Evolutionary conservation across 2,329 filamentous ascomycete species (phyloP).

Genomic region (Cladosporium sp.): DNA sequence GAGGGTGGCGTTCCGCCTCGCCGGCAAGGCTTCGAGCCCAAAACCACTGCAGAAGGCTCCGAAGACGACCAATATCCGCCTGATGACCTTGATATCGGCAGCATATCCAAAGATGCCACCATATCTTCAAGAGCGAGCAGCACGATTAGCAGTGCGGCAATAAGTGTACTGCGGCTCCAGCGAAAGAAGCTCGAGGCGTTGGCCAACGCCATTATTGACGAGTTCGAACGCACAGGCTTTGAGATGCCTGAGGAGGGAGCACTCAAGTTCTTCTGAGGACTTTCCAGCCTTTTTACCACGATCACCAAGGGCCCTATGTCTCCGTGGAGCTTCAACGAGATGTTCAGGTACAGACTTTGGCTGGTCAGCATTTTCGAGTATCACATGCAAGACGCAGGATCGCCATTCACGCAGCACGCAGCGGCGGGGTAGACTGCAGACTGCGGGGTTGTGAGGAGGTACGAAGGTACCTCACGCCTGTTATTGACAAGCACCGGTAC

Average conservation of each 20-base stretch:
- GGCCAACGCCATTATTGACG: conserved; percentile 44
- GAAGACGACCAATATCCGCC: conserved; percentile 40
- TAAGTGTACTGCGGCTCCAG: conserved; percentile 49
- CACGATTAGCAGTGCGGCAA: conserved; percentile 26
- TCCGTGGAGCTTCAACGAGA: background rate
- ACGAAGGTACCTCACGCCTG: conserved; percentile 7
- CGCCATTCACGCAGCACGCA: background rate
- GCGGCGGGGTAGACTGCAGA: conserved; percentile 16
- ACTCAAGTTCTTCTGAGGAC: conserved; percentile 34
- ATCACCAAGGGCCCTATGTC: background rate
- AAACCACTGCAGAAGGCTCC: conserved; percentile 45
- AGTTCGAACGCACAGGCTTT: conserved; percentile 49
- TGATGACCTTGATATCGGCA: conserved; percentile 9
- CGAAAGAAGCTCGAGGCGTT: conserved; percentile 50
- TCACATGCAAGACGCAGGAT: conserved; percentile 1
- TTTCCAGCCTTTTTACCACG: background rate
- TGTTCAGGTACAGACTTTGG: conserved; percentile 13
- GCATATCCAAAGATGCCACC: conserved; percentile 26
- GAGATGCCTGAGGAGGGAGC: conserved; percentile 47
- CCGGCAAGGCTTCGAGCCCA: conserved; percentile 40
- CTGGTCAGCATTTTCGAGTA: background rate
- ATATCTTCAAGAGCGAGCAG: conserved; percentile 31
- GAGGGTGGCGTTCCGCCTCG: conserved; percentile 50
- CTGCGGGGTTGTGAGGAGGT: conserved; percentile 14
- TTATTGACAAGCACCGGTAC: conserved; percentile 1